phyloP scores from a whole-genome alignment of 805 yeast species.

The Wickerhamiella siamensis region DNA sequence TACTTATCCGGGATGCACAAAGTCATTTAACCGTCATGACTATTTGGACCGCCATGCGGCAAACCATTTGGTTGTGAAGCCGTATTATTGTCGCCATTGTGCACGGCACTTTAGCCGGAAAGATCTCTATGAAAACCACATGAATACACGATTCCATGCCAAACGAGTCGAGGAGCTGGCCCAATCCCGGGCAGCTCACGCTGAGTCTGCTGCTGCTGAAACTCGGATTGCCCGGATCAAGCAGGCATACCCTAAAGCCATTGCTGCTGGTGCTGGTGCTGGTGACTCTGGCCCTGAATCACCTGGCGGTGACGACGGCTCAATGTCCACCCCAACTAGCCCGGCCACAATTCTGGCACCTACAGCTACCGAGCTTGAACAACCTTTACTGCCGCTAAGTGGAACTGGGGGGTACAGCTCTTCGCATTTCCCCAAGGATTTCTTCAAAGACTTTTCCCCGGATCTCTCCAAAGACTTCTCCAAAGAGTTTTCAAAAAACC shows the following conservation, averaged over 20 bases:
- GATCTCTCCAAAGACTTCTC: no score
- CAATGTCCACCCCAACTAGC: neutral
- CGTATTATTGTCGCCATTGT: constrained; percentile 23
- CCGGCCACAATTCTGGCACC: neutral
- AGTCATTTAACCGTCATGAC: constrained; percentile 25
- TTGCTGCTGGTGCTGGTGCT: neutral
- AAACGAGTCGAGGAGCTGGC: neutral
- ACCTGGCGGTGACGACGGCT: neutral
- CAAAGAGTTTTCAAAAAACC: no score
- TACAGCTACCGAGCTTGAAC: neutral
- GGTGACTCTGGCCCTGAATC: neutral
- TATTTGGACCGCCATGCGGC: constrained; percentile 26
- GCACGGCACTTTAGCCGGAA: constrained; percentile 24
- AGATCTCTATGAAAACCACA: constrained; percentile 26
- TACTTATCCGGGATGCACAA: constrained; percentile 23
- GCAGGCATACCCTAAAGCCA: neutral
- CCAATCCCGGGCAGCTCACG: neutral
- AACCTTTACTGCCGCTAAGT: neutral
- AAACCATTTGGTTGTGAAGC: constrained; percentile 25
- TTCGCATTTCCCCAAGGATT: neutral
- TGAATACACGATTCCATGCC: constrained; percentile 23
- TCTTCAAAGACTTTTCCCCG: neutral
- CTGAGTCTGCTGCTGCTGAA: neutral
- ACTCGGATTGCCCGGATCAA: neutral
- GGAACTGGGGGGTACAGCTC: neutral